These are phyloP conservation scores for Neostapfia colusana DNA, from an alignment of 176 grass and related monocot genomes.

Conservation along the genomic window DNA sequence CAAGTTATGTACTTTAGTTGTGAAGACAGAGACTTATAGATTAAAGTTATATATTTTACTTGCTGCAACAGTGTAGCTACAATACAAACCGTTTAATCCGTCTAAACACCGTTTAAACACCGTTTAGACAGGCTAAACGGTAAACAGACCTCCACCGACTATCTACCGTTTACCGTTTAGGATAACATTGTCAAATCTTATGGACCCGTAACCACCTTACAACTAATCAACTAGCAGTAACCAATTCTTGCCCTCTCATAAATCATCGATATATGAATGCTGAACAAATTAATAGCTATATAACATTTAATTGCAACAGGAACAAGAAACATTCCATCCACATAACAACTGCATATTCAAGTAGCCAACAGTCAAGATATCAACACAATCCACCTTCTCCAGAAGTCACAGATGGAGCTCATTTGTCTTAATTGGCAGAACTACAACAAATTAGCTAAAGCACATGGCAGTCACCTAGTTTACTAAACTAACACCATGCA, in stretches of 20 bases:
- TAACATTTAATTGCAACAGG: not conserved
- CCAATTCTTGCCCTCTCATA: not conserved
- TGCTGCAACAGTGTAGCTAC: no score
- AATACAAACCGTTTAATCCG: no score
- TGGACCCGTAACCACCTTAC: not conserved
- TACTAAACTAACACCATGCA: not conserved
- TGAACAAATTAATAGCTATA: not conserved
- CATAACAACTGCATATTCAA: not conserved
- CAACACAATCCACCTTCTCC: not conserved
- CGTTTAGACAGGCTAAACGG: no score
- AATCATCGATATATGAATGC: slow-evolving; percentile 1
- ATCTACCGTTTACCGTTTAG: no score
- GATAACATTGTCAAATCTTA: no score
- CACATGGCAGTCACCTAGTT: not conserved
- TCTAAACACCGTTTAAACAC: no score
- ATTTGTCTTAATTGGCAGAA: not conserved
- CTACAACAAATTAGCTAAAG: not conserved
- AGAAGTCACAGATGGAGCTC: not conserved
- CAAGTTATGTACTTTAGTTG: no score
- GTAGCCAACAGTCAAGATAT: not conserved
- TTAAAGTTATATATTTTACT: no score
- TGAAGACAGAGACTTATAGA: no score
- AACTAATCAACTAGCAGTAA: not conserved
- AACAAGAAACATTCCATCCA: not conserved
- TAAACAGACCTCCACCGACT: no score